These are phyloP conservation scores for Tillandsia fasciculata DNA, from an alignment of 176 grass and related monocot genomes.

Conservation along the genomic window DNA sequence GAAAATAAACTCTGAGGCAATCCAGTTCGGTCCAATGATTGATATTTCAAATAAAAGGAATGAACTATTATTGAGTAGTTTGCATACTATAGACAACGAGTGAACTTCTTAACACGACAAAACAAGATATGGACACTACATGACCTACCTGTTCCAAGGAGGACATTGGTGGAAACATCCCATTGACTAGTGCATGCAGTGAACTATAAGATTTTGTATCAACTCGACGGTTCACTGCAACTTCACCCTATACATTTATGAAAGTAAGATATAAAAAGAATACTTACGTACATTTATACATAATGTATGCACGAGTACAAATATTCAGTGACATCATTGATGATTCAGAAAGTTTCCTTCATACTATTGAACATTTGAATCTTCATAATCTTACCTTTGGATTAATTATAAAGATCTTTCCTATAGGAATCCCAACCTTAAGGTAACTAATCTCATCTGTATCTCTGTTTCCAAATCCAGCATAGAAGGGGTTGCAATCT, in stretches of 20 bases:
- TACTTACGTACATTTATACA: background rate
- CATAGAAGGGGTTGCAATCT: conserved; percentile 91
- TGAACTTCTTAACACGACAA: background rate
- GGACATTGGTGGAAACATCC: conserved; percentile 82
- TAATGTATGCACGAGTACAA: background rate
- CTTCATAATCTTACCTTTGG: conserved; percentile 47
- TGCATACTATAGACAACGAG: background rate
- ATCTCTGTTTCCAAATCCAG: conserved; percentile 93
- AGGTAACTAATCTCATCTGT: conserved; percentile 94
- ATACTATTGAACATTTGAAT: background rate
- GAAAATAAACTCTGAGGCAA: background rate
- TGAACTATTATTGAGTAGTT: background rate
- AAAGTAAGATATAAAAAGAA: background rate
- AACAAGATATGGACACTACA: background rate
- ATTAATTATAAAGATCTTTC: conserved; percentile 98
- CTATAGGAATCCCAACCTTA: conserved; percentile 87
- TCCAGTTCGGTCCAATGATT: background rate
- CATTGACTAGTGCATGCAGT: conserved; percentile 75
- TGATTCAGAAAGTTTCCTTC: background rate
- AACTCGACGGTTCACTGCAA: conserved; percentile 72
- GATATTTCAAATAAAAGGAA: conserved; percentile 1
- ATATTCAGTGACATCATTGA: background rate
- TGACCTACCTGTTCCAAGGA: conserved; percentile 55
- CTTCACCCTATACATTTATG: conserved; percentile 52
- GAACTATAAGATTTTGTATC: conserved; percentile 88